phyloP scores from a whole-genome alignment of 768 basidiomycete species.

The Mycena pura region DNA sequence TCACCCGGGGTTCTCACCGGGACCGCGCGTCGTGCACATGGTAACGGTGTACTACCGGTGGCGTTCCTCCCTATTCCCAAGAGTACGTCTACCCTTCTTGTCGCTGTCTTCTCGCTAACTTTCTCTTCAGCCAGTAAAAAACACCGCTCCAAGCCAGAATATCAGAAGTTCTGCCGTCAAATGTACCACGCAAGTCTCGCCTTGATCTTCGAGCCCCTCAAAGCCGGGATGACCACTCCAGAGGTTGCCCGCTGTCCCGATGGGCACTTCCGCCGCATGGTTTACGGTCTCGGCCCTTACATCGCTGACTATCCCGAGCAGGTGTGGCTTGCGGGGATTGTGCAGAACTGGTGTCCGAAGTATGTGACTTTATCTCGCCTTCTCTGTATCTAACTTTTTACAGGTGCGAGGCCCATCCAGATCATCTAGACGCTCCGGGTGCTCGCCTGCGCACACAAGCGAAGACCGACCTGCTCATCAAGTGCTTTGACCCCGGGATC shows the following conservation, averaged over 20 bases:
- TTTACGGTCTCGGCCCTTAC: constrained; percentile 35
- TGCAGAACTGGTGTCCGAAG: constrained; percentile 34
- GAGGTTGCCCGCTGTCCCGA: constrained; percentile 31
- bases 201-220: constrained; percentile 22
- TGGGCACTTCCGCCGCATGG: constrained; percentile 30
- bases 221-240: constrained; percentile 30
- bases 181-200: constrained; percentile 25
- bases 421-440: constrained; percentile 3
- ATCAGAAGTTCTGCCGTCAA: no score
- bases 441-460: background rate
- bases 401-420: background rate
- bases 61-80: background rate
- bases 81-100: background rate
- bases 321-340: constrained; percentile 25
- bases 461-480: constrained; percentile 4
- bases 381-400: background rate
- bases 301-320: constrained; percentile 42
- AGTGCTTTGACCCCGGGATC: constrained; percentile 5
- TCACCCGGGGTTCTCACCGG: constrained; percentile 26
- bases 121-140: background rate
- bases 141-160: constrained; percentile 10
- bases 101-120: background rate
- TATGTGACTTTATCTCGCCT: constrained; percentile 6
- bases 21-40: background rate
- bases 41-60: background rate